phyloP scores from a whole-genome alignment of 768 basidiomycete species.

The Termitomyces sp. region DNA sequence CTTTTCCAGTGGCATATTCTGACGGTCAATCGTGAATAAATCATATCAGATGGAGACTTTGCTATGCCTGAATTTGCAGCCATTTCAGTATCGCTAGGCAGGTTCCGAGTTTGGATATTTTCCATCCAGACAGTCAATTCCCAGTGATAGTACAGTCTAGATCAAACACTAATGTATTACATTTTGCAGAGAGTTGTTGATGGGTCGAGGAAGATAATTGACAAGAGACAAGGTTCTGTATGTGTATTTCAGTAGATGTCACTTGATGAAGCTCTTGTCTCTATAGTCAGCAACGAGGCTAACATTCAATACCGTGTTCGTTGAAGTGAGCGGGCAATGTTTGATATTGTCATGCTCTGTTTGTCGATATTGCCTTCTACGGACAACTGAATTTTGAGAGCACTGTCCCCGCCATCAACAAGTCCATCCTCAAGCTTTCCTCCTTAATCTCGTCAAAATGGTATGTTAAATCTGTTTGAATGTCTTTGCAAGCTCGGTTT shows the following conservation, averaged over 20 bases:
- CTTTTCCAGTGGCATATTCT: neutral
- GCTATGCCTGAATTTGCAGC: too few species aligned
- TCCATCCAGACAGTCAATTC: too few species aligned
- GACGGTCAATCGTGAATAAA: neutral
- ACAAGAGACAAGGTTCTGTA: neutral
- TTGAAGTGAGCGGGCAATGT: too few species aligned
- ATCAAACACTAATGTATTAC: too few species aligned
- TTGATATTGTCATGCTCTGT: neutral
- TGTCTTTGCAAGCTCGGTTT: neutral
- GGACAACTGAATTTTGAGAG: constrained; percentile 4
- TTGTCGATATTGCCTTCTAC: constrained; percentile 9
- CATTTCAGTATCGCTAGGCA: too few species aligned
- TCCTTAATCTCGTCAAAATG: constrained; percentile 29
- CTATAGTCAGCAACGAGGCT: too few species aligned
- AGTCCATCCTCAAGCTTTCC: constrained; percentile 29
- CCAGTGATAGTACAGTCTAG: neutral
- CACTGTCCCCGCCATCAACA: constrained; percentile 19
- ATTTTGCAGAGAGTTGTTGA: too few species aligned
- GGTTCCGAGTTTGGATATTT: too few species aligned
- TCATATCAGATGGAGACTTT: neutral
- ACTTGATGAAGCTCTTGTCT: neutral
- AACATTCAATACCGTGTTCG: too few species aligned
- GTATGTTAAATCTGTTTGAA: constrained; percentile 22
- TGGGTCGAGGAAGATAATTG: too few species aligned
- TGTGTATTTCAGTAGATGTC: neutral